Conservation (phyloP, 192 early-diverging fungal species). For the Gigaspora rosea region DNA sequence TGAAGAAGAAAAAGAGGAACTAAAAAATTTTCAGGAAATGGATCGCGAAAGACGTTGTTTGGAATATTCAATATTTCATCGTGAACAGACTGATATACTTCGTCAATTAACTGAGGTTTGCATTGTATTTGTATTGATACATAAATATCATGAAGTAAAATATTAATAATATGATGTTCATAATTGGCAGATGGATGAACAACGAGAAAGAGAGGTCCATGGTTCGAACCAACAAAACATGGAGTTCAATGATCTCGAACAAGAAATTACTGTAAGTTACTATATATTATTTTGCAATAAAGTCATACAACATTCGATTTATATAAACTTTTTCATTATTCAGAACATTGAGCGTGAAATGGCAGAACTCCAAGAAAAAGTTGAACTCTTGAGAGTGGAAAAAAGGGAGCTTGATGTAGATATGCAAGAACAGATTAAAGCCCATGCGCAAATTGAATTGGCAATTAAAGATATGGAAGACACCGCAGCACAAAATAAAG, state of each 20-base stretch:
- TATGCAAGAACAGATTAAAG: conserved; percentile 72
- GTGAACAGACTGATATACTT: conserved; percentile 83
- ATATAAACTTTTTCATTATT: background rate
- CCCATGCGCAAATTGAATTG: conserved; percentile 77
- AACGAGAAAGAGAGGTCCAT: conserved; percentile 36
- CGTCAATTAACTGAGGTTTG: conserved; percentile 70
- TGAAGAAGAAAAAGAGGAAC: conserved; percentile 91
- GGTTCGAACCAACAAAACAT: conserved; percentile 65
- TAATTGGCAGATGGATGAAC: conserved; percentile 41
- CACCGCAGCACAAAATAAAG: conserved; percentile 35
- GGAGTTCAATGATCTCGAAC: conserved; percentile 54
- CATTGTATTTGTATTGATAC: background rate
- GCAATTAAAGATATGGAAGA: conserved; percentile 82
- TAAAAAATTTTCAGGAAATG: conserved; percentile 83
- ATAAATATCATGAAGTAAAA: too few relatives aligned
- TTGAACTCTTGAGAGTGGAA: conserved; percentile 69
- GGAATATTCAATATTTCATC: conserved; percentile 91
- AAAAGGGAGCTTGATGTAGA: conserved; percentile 73
- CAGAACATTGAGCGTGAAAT: conserved; percentile 57
- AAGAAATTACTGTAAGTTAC: conserved; percentile 41
- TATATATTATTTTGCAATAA: background rate
- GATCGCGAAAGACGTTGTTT: conserved; percentile 85
- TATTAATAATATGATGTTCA: too few relatives aligned
- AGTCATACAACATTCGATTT: background rate
- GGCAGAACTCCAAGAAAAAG: conserved; percentile 59